Conservation (phyloP, 768 basidiomycete species). For the Serendipita vermifera region DNA sequence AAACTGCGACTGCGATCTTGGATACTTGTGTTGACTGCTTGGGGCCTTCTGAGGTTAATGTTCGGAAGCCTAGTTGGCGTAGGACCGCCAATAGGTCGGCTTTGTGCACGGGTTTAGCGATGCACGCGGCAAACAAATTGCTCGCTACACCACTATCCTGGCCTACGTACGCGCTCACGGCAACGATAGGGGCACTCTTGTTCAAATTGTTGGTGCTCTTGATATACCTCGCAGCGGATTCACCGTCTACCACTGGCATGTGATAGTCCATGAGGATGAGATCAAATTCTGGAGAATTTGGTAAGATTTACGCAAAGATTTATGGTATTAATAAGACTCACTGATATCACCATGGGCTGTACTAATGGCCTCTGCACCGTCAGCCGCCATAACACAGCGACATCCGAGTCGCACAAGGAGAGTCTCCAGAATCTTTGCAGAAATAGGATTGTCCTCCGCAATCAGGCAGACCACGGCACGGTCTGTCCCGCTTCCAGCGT, state of each 20-base stretch:
- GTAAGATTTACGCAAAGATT: slow-evolving; percentile 17
- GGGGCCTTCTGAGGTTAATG: slow-evolving; percentile 35
- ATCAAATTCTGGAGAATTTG: slow-evolving; percentile 59
- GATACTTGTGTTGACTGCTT: slow-evolving; percentile 9
- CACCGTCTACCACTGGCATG: slow-evolving; percentile 94
- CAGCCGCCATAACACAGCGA: slow-evolving; percentile 86
- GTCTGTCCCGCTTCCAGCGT: slow-evolving; percentile 49
- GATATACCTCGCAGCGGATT: slow-evolving; percentile 93
- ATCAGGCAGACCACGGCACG: slow-evolving; percentile 86
- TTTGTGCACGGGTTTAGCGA: slow-evolving; percentile 84
- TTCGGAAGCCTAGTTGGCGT: slow-evolving; percentile 85
- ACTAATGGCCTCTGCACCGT: slow-evolving; percentile 93
- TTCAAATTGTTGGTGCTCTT: slow-evolving; percentile 95
- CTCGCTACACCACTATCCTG: slow-evolving; percentile 49
- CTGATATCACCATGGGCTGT: slow-evolving; percentile 97
- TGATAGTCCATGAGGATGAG: slow-evolving; percentile 91
- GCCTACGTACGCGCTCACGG: slow-evolving; percentile 78
- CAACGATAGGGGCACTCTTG: slow-evolving; percentile 80
- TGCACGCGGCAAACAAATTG: slow-evolving; percentile 64
- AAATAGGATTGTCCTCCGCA: slow-evolving; percentile 97
- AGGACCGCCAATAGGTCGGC: slow-evolving; percentile 65
- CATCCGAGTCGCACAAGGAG: slow-evolving; percentile 87
- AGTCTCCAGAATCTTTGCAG: slow-evolving; percentile 94
- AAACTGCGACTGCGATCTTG: slow-evolving; percentile 1
- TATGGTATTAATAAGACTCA: slow-evolving; percentile 33